phyloP scores from a whole-genome alignment of 306 rosid genomes.

The Cicer chorassanicum region DNA sequence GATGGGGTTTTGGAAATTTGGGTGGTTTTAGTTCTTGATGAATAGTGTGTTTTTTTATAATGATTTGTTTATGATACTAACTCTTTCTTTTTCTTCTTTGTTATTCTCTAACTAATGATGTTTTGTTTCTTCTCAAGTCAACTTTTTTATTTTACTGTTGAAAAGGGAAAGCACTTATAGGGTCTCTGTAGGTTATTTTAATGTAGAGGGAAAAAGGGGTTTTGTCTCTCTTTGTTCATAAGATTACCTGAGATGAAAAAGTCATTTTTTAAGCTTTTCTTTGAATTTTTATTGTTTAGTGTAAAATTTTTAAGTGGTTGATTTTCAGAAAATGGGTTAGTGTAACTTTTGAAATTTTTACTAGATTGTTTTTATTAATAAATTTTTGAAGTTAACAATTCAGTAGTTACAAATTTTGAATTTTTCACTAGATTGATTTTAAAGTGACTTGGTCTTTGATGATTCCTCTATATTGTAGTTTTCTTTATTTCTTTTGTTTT shows the following conservation, averaged over 20 bases:
- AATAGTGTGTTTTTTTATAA: constrained; percentile 28
- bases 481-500: constrained; percentile 9
- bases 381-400: constrained; percentile 1
- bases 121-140: constrained; percentile 39
- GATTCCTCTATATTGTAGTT: constrained; percentile 1
- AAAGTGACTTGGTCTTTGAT: constrained; percentile 33
- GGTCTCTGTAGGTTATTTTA: constrained; percentile 47
- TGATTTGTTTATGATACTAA: constrained; percentile 34
- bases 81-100: constrained; percentile 44
- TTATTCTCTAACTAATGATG: constrained; percentile 54
- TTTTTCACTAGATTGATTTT: neutral
- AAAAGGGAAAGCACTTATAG: constrained; percentile 46
- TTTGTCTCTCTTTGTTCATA: constrained; percentile 34
- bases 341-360: constrained; percentile 6
- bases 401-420: neutral
- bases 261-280: neutral
- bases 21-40: constrained; percentile 12
- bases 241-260: constrained; percentile 39
- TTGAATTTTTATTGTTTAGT: neutral
- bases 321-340: constrained; percentile 24
- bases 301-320: neutral
- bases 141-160: constrained; percentile 50
- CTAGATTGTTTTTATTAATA: constrained; percentile 28
- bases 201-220: constrained; percentile 18
- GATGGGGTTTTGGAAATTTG: constrained; percentile 4